Base-by-base conservation (phyloP, 805 yeast species). In the Kodamaea kaohsiungensis region DNA sequence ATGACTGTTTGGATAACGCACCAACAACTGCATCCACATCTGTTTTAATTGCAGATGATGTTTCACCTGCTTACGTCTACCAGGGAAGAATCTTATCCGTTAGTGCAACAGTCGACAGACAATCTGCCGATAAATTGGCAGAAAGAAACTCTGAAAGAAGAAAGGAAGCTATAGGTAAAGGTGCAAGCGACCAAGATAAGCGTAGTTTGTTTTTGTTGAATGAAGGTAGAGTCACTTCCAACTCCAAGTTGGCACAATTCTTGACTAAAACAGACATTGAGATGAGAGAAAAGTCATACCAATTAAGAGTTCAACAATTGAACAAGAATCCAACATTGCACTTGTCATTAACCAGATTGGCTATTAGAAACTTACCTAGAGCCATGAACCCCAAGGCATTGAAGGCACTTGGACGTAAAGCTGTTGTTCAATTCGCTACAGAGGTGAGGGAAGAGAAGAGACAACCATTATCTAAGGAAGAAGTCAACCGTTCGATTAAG, bases 391-490 rank as follows among this genome's bases (percentile, higher is more conserved):
- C 87, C 57, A 91, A 89, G 69, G 86, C 96, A 0, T 77, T 95
- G 62, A 95, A 95, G 66, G 96, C 96, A 1, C 77, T 95, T 49
- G 98, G 96, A 40, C 86, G 99, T 70, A 89, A 90, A 68, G 98
- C 97, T 1, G 90, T 95, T 55, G 97, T 95, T 18, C 88, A 88
- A 63, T 95, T 93, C 74, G 98, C 98, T 12, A 88, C 83, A 17
- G 97, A 93, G 67, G 97, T 89, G 6, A 87, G 82, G 62, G 81
- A 83, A 42, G 85, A 76, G 3, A 70, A 75, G 53, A 85, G 99
- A 73, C 96, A 90, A 62, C 88, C 96, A 7, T 77, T 95, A 53
- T 86, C 91, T 38, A 89, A 90, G 70, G 99, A 95, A 70, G 99
- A 95, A 74, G 72, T 88, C 17, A 79, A 76, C 52, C 84, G 98